phyloP scores from a whole-genome alignment of 23 red algal genomes.

The Gracilaria gracilis region DNA sequence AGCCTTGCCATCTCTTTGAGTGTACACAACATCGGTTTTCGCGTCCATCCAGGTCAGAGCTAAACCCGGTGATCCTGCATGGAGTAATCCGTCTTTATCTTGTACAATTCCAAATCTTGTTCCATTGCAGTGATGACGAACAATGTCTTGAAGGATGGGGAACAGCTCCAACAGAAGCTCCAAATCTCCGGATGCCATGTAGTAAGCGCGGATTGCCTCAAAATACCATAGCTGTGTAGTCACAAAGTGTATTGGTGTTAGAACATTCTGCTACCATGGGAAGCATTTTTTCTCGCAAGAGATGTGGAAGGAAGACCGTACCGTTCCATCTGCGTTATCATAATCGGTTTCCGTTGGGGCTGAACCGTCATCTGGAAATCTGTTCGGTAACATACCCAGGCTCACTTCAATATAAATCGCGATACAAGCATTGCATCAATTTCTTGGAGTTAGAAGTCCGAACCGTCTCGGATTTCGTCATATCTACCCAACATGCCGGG shows the following conservation, averaged over 20 bases:
- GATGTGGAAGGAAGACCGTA: not conserved
- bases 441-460: not conserved
- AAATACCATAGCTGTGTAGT: conserved; percentile 60
- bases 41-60: conserved; percentile 74
- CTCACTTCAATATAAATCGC: conserved; percentile 25
- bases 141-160: conserved; percentile 55
- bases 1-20: conserved; percentile 58
- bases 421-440: not conserved
- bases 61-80: conserved; percentile 41
- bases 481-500: not conserved
- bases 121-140: conserved; percentile 57
- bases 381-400: conserved; percentile 70
- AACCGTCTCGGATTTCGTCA: not conserved
- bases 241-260: not conserved
- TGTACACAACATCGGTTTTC: conserved; percentile 65
- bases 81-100: conserved; percentile 60
- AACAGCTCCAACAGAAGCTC: conserved; percentile 63
- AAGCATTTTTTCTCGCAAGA: not conserved
- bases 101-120: conserved; percentile 71
- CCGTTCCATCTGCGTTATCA: conserved; percentile 73
- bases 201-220: conserved; percentile 69
- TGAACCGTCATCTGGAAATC: conserved; percentile 73
- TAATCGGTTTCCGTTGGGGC: conserved; percentile 69
- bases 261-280: not conserved
- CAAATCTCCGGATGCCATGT: conserved; percentile 60